phyloP scores from a whole-genome alignment of 2,329 filamentous ascomycete genomes.

The Xenoacremonium recifei region DNA sequence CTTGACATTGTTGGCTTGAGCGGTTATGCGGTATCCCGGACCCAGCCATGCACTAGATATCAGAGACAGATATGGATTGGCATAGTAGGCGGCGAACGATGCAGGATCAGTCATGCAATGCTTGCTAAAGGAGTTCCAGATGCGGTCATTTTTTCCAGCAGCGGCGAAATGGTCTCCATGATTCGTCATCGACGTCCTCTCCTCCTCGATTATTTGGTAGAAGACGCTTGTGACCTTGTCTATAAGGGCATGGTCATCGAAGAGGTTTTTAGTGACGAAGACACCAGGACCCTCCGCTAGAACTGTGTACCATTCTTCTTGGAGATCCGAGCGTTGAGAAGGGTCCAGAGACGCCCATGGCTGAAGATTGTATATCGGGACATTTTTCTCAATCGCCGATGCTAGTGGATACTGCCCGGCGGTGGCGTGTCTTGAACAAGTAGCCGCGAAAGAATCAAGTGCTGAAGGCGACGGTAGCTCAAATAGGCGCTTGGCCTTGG shows the following conservation, averaged over 20 bases:
- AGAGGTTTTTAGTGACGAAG: conserved; percentile 55
- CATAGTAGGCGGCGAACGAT: conserved; percentile 57
- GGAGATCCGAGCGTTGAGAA: conserved; percentile 37
- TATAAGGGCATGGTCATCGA: conserved; percentile 40
- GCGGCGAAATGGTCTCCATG: conserved; percentile 62
- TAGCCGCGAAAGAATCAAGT: conserved; percentile 40
- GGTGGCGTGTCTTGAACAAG: conserved; percentile 41
- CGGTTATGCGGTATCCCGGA: conserved; percentile 57
- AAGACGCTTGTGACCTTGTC: conserved; percentile 47
- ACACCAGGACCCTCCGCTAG: conserved; percentile 58
- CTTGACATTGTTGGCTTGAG: conserved; percentile 62
- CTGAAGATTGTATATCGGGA: conserved; percentile 54
- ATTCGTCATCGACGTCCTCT: conserved; percentile 31
- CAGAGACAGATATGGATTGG: conserved; percentile 55
- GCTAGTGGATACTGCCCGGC: conserved; percentile 47
- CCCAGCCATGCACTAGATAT: conserved; percentile 58
- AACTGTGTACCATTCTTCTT: conserved; percentile 61
- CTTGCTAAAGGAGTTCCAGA: conserved; percentile 67
- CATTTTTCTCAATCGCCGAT: conserved; percentile 42
- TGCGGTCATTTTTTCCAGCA: conserved; percentile 55
- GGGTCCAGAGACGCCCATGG: conserved; percentile 27
- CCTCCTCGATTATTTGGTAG: conserved; percentile 44
- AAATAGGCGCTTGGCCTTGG: conserved; percentile 20
- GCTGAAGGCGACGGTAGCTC: conserved; percentile 30
- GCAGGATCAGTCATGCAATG: conserved; percentile 50